Conservation (phyloP, 176 grass and related monocot genomes). For the Oryza officinalis region DNA sequence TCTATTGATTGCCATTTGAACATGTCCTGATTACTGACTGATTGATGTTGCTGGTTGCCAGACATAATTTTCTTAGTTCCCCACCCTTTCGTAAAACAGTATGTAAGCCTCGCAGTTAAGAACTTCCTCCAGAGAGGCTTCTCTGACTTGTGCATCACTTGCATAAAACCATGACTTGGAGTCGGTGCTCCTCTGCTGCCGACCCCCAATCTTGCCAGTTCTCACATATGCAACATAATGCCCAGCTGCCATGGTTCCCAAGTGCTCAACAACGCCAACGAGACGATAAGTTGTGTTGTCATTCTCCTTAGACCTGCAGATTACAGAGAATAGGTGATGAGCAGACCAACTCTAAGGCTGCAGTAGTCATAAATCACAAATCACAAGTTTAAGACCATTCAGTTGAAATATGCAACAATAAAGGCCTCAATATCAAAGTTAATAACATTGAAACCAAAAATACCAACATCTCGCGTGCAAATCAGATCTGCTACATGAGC, state of each 20-base stretch:
- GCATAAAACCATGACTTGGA: constrained; percentile 67
- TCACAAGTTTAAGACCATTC: neutral
- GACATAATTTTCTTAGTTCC: neutral
- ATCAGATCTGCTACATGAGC: constrained; percentile 4
- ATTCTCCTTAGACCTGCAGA: constrained; percentile 61
- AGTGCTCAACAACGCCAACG: constrained; percentile 77
- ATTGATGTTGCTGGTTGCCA: neutral
- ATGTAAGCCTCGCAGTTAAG: constrained; percentile 67
- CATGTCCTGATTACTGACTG: constrained; percentile 14
- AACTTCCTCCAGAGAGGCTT: constrained; percentile 61
- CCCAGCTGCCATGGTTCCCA: constrained; percentile 64
- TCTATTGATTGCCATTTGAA: constrained; percentile 18
- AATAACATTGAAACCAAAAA: constrained; percentile 20
- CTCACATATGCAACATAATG: constrained; percentile 84
- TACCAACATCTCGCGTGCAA: neutral
- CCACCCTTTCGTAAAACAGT: constrained; percentile 67
- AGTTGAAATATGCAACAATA: neutral
- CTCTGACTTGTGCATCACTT: constrained; percentile 57
- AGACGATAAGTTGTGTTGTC: constrained; percentile 57
- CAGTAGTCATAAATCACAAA: constrained; percentile 22
- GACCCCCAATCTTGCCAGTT: constrained; percentile 49
- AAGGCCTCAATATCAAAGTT: neutral
- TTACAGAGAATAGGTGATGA: constrained; percentile 23
- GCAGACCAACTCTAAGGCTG: constrained; percentile 8
- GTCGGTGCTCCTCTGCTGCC: constrained; percentile 19